Evolutionary conservation across 2,329 filamentous ascomycete species (phyloP).

Genomic region (Talaromyces sp.): DNA sequence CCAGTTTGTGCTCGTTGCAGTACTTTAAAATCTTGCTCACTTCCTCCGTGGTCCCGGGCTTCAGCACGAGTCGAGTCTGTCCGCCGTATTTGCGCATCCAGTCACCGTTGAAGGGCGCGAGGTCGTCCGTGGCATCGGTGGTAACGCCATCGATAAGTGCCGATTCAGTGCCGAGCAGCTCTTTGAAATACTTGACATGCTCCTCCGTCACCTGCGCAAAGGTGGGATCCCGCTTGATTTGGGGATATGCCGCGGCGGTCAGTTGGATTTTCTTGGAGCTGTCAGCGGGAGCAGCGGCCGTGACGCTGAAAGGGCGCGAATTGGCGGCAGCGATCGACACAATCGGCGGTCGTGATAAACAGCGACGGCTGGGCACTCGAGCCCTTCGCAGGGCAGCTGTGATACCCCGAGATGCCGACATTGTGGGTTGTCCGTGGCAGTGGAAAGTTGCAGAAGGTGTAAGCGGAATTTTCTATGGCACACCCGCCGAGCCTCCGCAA

Average conservation of each 20-base stretch:
- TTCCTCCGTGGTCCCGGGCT: slow-evolving; percentile 77
- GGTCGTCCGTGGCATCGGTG: slow-evolving; percentile 67
- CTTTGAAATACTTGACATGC: slow-evolving; percentile 77
- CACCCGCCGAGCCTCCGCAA: too few species aligned
- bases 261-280: slow-evolving; percentile 53
- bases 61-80: slow-evolving; percentile 79
- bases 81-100: slow-evolving; percentile 99
- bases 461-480: neutral
- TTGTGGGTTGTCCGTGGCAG: neutral
- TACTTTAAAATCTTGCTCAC: slow-evolving; percentile 88
- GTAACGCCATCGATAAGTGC: slow-evolving; percentile 82
- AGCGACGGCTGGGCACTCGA: slow-evolving; percentile 2
- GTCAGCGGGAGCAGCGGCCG: slow-evolving; percentile 20
- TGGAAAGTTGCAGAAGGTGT: neutral
- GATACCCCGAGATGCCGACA: slow-evolving; percentile 8
- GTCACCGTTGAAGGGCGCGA: slow-evolving; percentile 90
- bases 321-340: neutral
- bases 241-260: slow-evolving; percentile 76
- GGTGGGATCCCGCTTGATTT: slow-evolving; percentile 70
- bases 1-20: slow-evolving; percentile 88
- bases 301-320: slow-evolving; percentile 23
- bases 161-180: slow-evolving; percentile 70
- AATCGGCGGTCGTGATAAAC: neutral
- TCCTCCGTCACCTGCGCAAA: slow-evolving; percentile 66
- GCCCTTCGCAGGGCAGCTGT: slow-evolving; percentile 8